Evolutionary conservation across 2,329 filamentous ascomycete genomes (phyloP), one percentile per base, ranked within the genome.

Genomic region (Onygenales sp.): DNA sequence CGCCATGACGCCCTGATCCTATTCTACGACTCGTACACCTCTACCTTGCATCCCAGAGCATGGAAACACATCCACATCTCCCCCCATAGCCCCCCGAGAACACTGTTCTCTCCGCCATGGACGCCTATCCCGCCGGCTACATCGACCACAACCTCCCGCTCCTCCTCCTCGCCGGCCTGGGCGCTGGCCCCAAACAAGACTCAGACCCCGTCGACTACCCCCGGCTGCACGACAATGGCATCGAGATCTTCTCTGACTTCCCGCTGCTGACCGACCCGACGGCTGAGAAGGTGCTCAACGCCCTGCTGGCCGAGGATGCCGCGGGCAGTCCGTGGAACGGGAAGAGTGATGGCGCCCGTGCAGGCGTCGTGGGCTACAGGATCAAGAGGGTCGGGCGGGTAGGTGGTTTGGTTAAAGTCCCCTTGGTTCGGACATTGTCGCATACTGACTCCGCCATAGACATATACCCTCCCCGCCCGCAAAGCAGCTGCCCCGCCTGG

Each of bases 101-200:
- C 45, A 37, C 45, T 31, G 14, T 34, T 49, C 31, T 36, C 32
- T 65, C 63, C 68, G 64, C 64, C 63, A 75, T 75, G 73, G 71
- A 75, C 61, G 70, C 69, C 56, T 76, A 73, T 58, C 72, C 73
- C 27, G 62, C 68, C 58, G 86, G 85, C 70, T 95, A 91, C 74
- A 77, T 95, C 68, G 82, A 85, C 67, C 90, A 93, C 72, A 94
- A 93, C 71, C 79, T 94, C 62, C 92, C 92, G 37, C 79, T 95
- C 54, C 73, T 97, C 56, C 76, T 94, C 46, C 80, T 95, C 36
- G 89, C 89, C 39, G 93, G 92, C 10, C 78, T 96, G 36, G 77
- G 71, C 65, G 65, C 65, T 59, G 62, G 57, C 7, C 62, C 55
- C 44, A 27, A 27, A 27, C 21, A 27, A 27, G 72, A 69, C 62